Evolutionary conservation across 108 stramenopile species (phyloP).

Genomic region (Cyclotella sp.): DNA sequence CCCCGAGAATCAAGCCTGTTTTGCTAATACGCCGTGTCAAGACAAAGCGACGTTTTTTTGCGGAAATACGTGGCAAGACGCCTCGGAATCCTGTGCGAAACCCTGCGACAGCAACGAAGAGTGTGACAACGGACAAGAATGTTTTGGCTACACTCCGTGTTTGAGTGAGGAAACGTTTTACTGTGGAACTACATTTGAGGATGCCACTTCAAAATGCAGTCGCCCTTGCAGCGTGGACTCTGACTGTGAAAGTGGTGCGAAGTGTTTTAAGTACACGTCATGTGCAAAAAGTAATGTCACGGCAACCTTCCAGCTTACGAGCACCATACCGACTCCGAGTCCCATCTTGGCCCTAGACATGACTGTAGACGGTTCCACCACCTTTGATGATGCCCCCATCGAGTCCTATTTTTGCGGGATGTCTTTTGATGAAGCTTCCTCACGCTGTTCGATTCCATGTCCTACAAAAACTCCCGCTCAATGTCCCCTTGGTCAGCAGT

Average conservation of each 20-base stretch:
- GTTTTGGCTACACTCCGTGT: slow-evolving; percentile 86
- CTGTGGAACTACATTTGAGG: slow-evolving; percentile 49
- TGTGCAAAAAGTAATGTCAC: slow-evolving; percentile 30
- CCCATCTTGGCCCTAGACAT: slow-evolving; percentile 22
- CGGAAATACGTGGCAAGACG: slow-evolving; percentile 84
- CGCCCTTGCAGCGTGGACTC: slow-evolving; percentile 40
- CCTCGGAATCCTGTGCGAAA: slow-evolving; percentile 59
- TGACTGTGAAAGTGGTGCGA: slow-evolving; percentile 35
- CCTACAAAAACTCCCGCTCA: slow-evolving; percentile 27
- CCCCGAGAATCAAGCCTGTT: slow-evolving; percentile 38
- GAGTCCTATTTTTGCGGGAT: slow-evolving; percentile 50
- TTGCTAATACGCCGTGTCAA: slow-evolving; percentile 42
- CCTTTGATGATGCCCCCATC: not conserved
- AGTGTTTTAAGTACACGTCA: slow-evolving; percentile 48
- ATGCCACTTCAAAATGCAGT: slow-evolving; percentile 38
- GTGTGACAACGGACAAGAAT: slow-evolving; percentile 75
- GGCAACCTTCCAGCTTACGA: not conserved
- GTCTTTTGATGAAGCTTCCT: slow-evolving; percentile 45
- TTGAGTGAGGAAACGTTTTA: slow-evolving; percentile 36
- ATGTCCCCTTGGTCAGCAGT: slow-evolving; percentile 39
- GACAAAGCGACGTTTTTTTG: slow-evolving; percentile 64
- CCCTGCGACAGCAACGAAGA: slow-evolving; percentile 75
- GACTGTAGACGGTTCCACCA: slow-evolving; percentile 30
- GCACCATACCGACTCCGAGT: slow-evolving; percentile 14
- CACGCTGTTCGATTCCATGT: slow-evolving; percentile 40